Conservation (phyloP, 768 basidiomycete species). For the Auricularia cornea region DNA sequence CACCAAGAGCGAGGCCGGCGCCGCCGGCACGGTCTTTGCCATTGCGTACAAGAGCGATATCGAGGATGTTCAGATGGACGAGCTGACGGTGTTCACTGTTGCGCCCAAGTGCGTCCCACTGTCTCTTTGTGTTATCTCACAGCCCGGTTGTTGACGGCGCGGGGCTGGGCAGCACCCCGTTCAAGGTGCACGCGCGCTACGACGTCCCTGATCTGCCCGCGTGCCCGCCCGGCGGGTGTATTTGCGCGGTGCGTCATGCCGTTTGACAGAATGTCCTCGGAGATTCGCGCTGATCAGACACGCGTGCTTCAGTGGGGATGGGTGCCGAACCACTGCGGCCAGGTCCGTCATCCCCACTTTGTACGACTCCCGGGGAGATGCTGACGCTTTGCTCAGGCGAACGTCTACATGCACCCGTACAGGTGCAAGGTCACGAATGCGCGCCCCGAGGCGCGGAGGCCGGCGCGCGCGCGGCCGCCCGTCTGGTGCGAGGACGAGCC, state of each 20-base stretch:
- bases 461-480: constrained; percentile 4
- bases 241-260: constrained; percentile 2
- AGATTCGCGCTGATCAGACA: too few relatives aligned
- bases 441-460: not conserved
- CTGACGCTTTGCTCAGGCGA: constrained; percentile 4
- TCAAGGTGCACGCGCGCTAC: constrained; percentile 6
- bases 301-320: constrained; percentile 1
- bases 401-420: constrained; percentile 9
- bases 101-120: not conserved
- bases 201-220: constrained; percentile 4
- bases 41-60: constrained; percentile 6
- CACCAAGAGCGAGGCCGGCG: not conserved
- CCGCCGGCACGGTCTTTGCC: constrained; percentile 5
- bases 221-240: constrained; percentile 7
- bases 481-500: constrained; percentile 8
- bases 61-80: constrained; percentile 1
- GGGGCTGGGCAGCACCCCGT: constrained; percentile 10
- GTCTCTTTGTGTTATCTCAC: not conserved
- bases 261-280: not conserved
- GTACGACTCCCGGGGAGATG: too few relatives aligned
- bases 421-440: constrained; percentile 6
- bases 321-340: constrained; percentile 1
- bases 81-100: constrained; percentile 7
- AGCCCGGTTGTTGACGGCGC: not conserved
- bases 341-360: too few relatives aligned